phyloP scores from a whole-genome alignment of 306 rosid genomes.

The Pyrus bretschneideri region DNA sequence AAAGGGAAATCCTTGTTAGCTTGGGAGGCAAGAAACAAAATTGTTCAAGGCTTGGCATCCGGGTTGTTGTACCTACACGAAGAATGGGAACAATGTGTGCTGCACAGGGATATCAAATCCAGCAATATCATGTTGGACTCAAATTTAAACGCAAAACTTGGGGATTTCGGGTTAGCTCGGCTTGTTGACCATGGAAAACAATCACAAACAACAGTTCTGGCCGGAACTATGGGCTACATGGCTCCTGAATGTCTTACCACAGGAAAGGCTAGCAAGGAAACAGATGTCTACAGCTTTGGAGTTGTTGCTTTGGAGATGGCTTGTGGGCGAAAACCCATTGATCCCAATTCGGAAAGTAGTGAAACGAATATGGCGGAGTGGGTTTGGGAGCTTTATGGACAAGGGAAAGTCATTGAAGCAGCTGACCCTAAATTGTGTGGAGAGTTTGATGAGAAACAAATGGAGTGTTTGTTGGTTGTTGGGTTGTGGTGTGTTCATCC shows the following conservation, averaged over 20 bases:
- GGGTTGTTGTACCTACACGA: not conserved
- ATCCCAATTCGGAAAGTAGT: not conserved
- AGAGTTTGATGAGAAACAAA: not conserved
- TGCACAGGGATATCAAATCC: not conserved
- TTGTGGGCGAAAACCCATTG: slow-evolving; percentile 18
- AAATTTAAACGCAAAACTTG: slow-evolving; percentile 15
- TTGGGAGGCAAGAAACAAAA: not conserved
- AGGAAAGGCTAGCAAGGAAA: slow-evolving; percentile 27
- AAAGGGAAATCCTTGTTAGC: not conserved
- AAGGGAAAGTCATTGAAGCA: not conserved
- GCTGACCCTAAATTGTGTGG: not conserved
- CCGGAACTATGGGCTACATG: slow-evolving; percentile 31
- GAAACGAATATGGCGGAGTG: slow-evolving; percentile 15
- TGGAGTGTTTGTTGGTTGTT: not conserved
- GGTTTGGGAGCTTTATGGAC: not conserved
- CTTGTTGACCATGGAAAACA: slow-evolving; percentile 20
- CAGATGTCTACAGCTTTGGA: slow-evolving; percentile 27
- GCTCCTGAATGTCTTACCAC: slow-evolving; percentile 21
- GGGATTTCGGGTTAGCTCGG: slow-evolving; percentile 30
- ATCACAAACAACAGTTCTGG: slow-evolving; percentile 6
- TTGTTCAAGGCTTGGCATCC: not conserved
- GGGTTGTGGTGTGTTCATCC: not conserved
- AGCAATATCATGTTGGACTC: not conserved
- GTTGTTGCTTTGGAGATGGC: slow-evolving; percentile 30
- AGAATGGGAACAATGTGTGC: not conserved